A percentile compares a stretch with the other conserved stretches of the same genome.
Evolutionary conservation across 495 filamentous ascomycete genomes (phyloP).

Genomic region (Xylaria scruposa): DNA sequence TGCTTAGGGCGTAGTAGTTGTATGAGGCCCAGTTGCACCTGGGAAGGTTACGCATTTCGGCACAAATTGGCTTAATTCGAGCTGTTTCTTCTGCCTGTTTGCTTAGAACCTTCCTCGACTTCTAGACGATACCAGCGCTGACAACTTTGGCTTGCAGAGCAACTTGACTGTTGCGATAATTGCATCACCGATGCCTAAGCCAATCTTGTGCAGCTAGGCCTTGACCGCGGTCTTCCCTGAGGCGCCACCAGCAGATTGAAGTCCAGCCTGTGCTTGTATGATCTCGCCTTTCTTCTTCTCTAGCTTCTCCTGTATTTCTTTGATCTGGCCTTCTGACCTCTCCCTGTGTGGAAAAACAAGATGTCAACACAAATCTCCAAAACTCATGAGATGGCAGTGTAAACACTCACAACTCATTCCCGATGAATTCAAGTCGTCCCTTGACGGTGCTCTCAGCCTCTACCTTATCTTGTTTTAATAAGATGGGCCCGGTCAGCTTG

Average conservation of each 20-base stretch:
- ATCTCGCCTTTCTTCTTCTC: constrained; percentile 74
- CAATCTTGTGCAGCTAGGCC: constrained; percentile 20
- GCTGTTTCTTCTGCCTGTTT: neutral
- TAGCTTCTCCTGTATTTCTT: constrained; percentile 77
- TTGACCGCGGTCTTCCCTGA: constrained; percentile 38
- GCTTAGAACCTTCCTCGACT: too few relatives aligned
- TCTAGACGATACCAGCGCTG: neutral
- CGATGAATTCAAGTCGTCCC: constrained; percentile 88
- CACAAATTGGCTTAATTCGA: neutral
- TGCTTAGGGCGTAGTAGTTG: neutral
- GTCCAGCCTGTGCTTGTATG: constrained; percentile 52
- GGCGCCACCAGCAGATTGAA: constrained; percentile 44
- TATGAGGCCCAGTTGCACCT: neutral
- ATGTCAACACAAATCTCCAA: constrained; percentile 23
- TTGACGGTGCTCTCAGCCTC: constrained; percentile 91
- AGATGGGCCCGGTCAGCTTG: constrained; percentile 90
- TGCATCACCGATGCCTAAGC: neutral
- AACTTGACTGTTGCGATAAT: neutral
- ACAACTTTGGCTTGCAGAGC: neutral
- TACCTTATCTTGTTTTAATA: constrained; percentile 89
- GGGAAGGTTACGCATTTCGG: neutral
- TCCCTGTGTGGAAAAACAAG: constrained; percentile 57
- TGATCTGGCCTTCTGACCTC: constrained; percentile 81
- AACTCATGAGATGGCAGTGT: constrained; percentile 31
- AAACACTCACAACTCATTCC: constrained; percentile 80